phyloP scores from a whole-genome alignment of 2,329 filamentous ascomycete genomes.

The Alternaria hordeiaustralica region DNA sequence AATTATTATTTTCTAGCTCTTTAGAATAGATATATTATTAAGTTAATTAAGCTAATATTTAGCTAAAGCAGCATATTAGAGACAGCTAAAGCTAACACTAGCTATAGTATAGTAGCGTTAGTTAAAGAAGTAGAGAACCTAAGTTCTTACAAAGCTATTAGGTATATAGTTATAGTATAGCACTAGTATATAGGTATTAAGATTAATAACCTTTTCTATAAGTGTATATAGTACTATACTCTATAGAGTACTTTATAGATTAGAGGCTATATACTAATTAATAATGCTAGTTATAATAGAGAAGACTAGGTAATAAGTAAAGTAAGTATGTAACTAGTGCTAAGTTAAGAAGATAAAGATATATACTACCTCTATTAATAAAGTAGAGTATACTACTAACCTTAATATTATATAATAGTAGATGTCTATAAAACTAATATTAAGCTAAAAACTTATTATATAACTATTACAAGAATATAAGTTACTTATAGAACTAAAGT shows the following conservation, averaged over 20 bases:
- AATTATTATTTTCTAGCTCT: too few relatives aligned
- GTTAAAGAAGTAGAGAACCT: not conserved
- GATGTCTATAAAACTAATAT: not conserved
- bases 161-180: not conserved
- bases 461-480: not conserved
- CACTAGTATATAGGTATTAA: not conserved
- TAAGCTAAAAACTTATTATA: not conserved
- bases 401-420: not conserved
- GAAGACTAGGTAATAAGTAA: conserved; percentile 6
- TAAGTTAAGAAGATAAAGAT: conserved; percentile 13
- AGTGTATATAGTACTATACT: not conserved
- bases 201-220: not conserved
- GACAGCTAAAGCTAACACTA: not conserved
- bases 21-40: not conserved
- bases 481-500: not conserved
- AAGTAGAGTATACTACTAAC: not conserved
- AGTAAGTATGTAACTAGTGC: conserved; percentile 13
- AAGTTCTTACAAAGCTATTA: not conserved
- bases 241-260: not conserved
- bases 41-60: conserved; percentile 2
- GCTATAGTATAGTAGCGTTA: conserved; percentile 2
- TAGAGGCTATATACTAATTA: not conserved
- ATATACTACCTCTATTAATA: not conserved
- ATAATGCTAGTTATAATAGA: not conserved
- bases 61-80: not conserved